phyloP scores from a whole-genome alignment of 331 rosid species.

The Pyracantha coccinea region DNA sequence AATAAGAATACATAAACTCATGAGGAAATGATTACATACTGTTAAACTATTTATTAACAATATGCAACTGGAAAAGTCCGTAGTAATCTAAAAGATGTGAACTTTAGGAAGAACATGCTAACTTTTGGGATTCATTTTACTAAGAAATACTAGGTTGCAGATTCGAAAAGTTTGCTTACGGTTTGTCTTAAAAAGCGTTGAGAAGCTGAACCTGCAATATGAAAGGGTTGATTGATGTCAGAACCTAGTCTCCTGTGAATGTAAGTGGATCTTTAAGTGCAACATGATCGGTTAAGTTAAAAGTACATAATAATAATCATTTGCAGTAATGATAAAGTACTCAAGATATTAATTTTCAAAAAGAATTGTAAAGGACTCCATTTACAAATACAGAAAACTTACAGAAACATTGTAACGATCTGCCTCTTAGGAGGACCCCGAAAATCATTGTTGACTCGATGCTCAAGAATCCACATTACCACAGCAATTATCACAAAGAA shows the following conservation, averaged over 20 bases:
- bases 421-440: constrained; percentile 93
- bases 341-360: neutral
- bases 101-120: neutral
- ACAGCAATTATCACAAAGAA: constrained; percentile 62
- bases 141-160: constrained; percentile 7
- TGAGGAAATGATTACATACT: neutral
- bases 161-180: constrained; percentile 49
- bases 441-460: constrained; percentile 75
- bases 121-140: neutral
- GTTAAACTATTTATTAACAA: neutral
- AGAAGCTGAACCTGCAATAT: constrained; percentile 91
- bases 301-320: neutral
- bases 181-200: constrained; percentile 83
- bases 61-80: neutral
- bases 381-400: constrained; percentile 20
- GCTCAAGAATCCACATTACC: constrained; percentile 94
- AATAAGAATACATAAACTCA: neutral
- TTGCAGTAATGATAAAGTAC: neutral
- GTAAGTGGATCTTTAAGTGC: constrained; percentile 6
- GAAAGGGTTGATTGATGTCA: constrained; percentile 27
- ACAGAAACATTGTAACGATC: constrained; percentile 66
- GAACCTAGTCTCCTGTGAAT: constrained; percentile 8
- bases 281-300: neutral
- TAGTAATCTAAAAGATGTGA: neutral
- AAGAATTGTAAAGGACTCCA: constrained; percentile 1